Base-by-base conservation (phyloP, 177 flowering plant species). In the Vitis hybrid region DNA sequence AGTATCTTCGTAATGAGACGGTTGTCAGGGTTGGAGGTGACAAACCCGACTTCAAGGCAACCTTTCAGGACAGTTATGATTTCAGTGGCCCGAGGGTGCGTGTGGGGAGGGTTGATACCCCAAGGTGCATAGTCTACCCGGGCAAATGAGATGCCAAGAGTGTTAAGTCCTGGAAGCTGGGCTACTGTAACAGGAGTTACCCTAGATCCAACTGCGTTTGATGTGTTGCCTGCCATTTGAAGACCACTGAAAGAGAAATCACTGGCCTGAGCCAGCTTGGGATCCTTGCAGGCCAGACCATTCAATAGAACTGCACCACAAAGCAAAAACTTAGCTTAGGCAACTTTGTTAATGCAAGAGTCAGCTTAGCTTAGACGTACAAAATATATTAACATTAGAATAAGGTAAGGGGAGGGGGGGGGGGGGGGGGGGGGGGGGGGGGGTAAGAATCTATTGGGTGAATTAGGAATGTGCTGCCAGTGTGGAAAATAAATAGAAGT, bases 61-160 rank as follows among this genome's bases (percentile, higher is more conserved):
- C 73, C 67, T 52, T 70, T 67, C 12, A 70, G 1, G 73, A 70
- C 60, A 0, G 67, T 62, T 12, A 70, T 3, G 48, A 70, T 62
- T 55, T 70, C 67, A 2, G 67, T 13, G 60, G 73, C 73, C 5
- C 72, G 72, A 11, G 66, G 72, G 32, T 69, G 72, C 1, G 56
- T 27, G 50, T 69, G 72, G 56, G 73, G 66, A 32, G 73, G 60
- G 61, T 50, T 63, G 17, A 70, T n/a, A 8, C 73, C 73, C 67
- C 67, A 70, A 35, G 67, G 73, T 12, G 66, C 73, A 10, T 52
- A 70, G 73, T 70, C 73, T 4, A 70, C 18, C 6, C 67, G 73
- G 6, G 52, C 65, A 7, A 69, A 21, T 1, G 71, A 69, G 71
- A 69, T 69, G 18, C 71, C 71, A 51, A 69, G 71, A 14, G 71